These are phyloP conservation scores for Dryadomyces sulphureus DNA, from an alignment of 2,329 filamentous ascomycete species.

Conservation along the genomic window DNA sequence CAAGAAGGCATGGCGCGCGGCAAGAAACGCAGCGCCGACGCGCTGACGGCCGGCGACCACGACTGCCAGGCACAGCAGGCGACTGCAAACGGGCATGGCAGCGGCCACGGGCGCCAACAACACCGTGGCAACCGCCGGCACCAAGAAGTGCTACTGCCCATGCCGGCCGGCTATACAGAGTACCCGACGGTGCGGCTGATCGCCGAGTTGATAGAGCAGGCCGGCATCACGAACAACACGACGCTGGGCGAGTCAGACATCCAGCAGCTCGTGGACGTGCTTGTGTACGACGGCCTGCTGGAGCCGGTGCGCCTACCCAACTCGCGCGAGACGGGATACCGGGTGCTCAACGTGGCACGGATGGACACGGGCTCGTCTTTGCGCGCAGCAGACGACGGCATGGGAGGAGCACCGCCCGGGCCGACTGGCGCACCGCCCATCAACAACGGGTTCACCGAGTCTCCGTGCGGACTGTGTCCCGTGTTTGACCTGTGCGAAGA, in stretches of 20 bases:
- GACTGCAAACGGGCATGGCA: slow-evolving; percentile 1
- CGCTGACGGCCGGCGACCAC: slow-evolving; percentile 22
- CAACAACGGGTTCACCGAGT: slow-evolving; percentile 68
- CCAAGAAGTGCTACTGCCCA: slow-evolving; percentile 29
- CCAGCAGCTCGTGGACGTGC: slow-evolving; percentile 71
- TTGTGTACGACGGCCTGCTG: slow-evolving; percentile 76
- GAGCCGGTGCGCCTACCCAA: slow-evolving; percentile 40
- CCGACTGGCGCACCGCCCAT: slow-evolving; percentile 23
- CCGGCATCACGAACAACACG: slow-evolving; percentile 57
- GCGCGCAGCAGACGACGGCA: slow-evolving; percentile 13
- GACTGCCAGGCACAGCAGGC: neutral
- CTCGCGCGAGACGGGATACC: slow-evolving; percentile 32
- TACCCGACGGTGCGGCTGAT: slow-evolving; percentile 76
- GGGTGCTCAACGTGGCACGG: slow-evolving; percentile 33
- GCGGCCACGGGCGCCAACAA: neutral
- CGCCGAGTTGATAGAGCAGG: slow-evolving; percentile 55
- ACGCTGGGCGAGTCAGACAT: slow-evolving; percentile 61
- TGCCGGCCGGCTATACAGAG: slow-evolving; percentile 52
- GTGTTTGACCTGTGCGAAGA: slow-evolving; percentile 89
- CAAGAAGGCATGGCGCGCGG: slow-evolving; percentile 10
- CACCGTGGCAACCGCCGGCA: slow-evolving; percentile 13
- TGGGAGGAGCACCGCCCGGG: slow-evolving; percentile 9
- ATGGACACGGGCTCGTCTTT: slow-evolving; percentile 20
- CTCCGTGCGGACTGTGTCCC: slow-evolving; percentile 81
- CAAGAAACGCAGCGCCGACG: slow-evolving; percentile 37